These are phyloP conservation scores for Neoarthrinium moseri DNA, from an alignment of 2,329 filamentous ascomycete species.

Conservation along the genomic window DNA sequence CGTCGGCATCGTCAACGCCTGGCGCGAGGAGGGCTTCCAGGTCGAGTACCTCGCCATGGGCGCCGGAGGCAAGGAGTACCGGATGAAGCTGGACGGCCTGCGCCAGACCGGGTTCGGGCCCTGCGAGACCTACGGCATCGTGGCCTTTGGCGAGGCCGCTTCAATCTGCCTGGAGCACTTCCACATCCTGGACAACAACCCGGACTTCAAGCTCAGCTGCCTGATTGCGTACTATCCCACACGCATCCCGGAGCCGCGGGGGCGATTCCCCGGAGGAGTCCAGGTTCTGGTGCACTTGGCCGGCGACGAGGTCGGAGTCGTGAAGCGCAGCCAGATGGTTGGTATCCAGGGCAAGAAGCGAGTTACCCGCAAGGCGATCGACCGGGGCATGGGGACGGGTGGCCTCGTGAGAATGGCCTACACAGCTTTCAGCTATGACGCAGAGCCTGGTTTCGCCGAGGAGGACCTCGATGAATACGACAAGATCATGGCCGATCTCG, in stretches of 20 bases:
- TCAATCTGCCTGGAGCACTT: constrained; percentile 42
- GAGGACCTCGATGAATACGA: constrained; percentile 68
- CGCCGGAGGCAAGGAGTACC: constrained; percentile 30
- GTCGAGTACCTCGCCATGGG: constrained; percentile 42
- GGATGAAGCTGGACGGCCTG: constrained; percentile 31
- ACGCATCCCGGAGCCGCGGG: constrained; percentile 40
- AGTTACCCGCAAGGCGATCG: constrained; percentile 30
- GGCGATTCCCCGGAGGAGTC: constrained; percentile 37
- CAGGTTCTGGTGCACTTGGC: constrained; percentile 39
- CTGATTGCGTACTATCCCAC: constrained; percentile 46
- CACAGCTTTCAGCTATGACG: constrained; percentile 39
- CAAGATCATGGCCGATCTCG: constrained; percentile 60
- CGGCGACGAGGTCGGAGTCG: constrained; percentile 37
- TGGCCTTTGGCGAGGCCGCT: constrained; percentile 44
- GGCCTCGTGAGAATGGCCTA: constrained; percentile 34
- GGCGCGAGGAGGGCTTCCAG: constrained; percentile 41
- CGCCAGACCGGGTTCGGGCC: constrained; percentile 32
- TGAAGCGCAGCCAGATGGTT: constrained; percentile 40
- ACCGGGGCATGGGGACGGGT: constrained; percentile 35
- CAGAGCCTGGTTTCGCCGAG: constrained; percentile 69
- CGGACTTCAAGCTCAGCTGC: constrained; percentile 38
- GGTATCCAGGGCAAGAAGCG: constrained; percentile 44
- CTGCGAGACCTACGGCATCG: constrained; percentile 42
- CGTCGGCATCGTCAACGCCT: constrained; percentile 31
- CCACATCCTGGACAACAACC: constrained; percentile 43